Base-by-base conservation (phyloP, 495 filamentous ascomycete species). In the Terfezia boudieri region DNA sequence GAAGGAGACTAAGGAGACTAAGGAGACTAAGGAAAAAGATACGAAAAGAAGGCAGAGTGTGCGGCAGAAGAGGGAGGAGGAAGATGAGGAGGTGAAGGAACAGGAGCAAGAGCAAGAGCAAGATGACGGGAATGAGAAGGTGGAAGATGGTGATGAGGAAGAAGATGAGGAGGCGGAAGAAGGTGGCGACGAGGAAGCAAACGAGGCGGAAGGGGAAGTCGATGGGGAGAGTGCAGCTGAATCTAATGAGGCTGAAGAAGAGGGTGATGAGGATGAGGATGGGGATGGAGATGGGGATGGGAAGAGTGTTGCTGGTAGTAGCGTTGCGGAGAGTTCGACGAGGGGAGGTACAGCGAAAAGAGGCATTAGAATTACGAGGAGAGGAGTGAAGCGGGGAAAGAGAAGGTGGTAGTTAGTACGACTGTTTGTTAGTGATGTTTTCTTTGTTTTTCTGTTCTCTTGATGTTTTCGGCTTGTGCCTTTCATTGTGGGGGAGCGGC, bases 51-150 rank as follows among this genome's bases (percentile, higher is more conserved):
- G 52, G 8, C 38, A 43, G 36, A 37, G 10, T 14, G 52, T 35
- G 23, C 36, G 37, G 4, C 36, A n/a, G 41, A 37, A 22, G n/a
- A 54, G 22, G 17, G 59, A 36, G 17, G 61, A 56, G 38, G 59
- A 61, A 43, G 57, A 55, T 12, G 60, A 61, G 48, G 58, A 58
- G 16, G 60, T 62, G 11, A 55, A 55, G 14, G 61, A 59, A 8
- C 59, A 41, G 6, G 56, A 32, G 60, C 60, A 32, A 26, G 50
- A 20, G 26, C 32, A 54, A 14, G 43, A 43, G 16, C 32, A 54
- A 22, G 43, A 10, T 12, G 35, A 50, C 16, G 52, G 43, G 51
- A 17, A 22, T 57, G 49, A 12, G 49, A 23, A 51, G 2, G 9
- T 2, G n/a, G 23, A 32, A 6, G 49, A 22, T 51, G 49, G 12